Percentiles rank a stretch among this genome's conserved stretches.
phyloP scores from a whole-genome alignment of 2,329 filamentous ascomycete species.

The Mariannaea elegans region DNA sequence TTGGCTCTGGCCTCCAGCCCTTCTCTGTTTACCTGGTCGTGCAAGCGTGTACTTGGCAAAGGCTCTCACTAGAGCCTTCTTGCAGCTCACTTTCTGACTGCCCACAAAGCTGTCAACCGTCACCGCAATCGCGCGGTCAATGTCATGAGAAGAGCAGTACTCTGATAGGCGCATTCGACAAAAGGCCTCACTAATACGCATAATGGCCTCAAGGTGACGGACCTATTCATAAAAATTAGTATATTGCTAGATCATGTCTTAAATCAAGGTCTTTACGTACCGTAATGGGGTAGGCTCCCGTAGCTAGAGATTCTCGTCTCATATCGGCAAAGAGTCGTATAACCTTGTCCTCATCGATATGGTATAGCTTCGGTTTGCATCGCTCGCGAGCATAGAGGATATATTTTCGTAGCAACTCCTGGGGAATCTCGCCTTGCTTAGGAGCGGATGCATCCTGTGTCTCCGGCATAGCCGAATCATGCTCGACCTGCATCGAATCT shows the following conservation, averaged over 20 bases:
- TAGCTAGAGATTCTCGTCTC: slow-evolving; percentile 90
- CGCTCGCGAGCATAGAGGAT: slow-evolving; percentile 94
- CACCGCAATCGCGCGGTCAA: slow-evolving; percentile 96
- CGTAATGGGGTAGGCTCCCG: slow-evolving; percentile 96
- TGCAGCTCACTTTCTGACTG: slow-evolving; percentile 96
- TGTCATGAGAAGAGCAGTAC: slow-evolving; percentile 88
- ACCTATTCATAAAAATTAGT: slow-evolving; percentile 65
- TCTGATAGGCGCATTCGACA: slow-evolving; percentile 98
- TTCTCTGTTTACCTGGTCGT: slow-evolving; percentile 53
- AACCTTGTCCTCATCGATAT: slow-evolving; percentile 98
- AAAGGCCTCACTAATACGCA: slow-evolving; percentile 93
- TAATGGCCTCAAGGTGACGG: slow-evolving; percentile 96
- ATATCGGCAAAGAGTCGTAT: slow-evolving; percentile 95
- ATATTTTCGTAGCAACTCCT: slow-evolving; percentile 93
- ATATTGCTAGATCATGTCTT: neutral
- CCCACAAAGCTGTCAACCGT: slow-evolving; percentile 96
- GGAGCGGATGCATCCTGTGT: slow-evolving; percentile 42
- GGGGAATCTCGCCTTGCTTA: slow-evolving; percentile 78
- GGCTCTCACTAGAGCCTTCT: slow-evolving; percentile 91
- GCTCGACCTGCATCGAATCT: slow-evolving; percentile 71
- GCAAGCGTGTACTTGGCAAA: slow-evolving; percentile 91
- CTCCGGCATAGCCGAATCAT: slow-evolving; percentile 57
- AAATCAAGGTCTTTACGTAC: slow-evolving; percentile 64
- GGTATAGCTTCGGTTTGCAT: slow-evolving; percentile 90
- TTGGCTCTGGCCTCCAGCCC: slow-evolving; percentile 32